Conservation (phyloP, 768 basidiomycete species). For the Trametopsis cervina region DNA sequence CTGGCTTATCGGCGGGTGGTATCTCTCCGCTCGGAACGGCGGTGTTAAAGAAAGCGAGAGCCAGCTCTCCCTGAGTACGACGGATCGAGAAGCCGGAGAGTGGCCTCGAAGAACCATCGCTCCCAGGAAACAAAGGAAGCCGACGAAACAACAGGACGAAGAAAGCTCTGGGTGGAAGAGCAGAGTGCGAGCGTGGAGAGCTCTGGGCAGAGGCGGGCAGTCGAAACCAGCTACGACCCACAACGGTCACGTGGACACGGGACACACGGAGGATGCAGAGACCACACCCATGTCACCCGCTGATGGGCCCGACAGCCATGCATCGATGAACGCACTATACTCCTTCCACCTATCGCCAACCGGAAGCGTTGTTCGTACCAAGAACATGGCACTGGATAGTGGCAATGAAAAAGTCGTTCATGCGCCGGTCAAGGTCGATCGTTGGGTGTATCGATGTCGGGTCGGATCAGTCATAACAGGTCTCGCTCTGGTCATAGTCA, state of each 20-base stretch:
- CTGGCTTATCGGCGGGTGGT: slow-evolving; percentile 77
- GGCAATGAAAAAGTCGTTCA: not conserved
- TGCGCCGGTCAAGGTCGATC: slow-evolving; percentile 21
- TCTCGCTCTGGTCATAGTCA: slow-evolving; percentile 40
- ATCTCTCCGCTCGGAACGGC: slow-evolving; percentile 35
- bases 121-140: slow-evolving; percentile 24
- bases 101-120: slow-evolving; percentile 35
- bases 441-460: slow-evolving; percentile 41
- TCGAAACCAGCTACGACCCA: not conserved
- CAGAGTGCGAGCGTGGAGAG: not conserved
- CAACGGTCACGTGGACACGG: not conserved
- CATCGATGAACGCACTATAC: slow-evolving; percentile 7
- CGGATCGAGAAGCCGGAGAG: slow-evolving; percentile 6
- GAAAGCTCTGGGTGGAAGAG: not conserved
- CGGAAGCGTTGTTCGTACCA: not conserved
- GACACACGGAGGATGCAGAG: slow-evolving; percentile 4
- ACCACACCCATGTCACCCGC: slow-evolving; percentile 6
- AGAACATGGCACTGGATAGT: not conserved
- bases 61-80: slow-evolving; percentile 26
- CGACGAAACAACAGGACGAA: not conserved
- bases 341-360: not conserved
- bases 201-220: not conserved
- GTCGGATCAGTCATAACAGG: slow-evolving; percentile 56
- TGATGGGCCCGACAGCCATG: not conserved
- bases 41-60: slow-evolving; percentile 30